Evolutionary conservation across 768 basidiomycete genomes (phyloP).

Genomic region (Goffeauzyma gilvescens): DNA sequence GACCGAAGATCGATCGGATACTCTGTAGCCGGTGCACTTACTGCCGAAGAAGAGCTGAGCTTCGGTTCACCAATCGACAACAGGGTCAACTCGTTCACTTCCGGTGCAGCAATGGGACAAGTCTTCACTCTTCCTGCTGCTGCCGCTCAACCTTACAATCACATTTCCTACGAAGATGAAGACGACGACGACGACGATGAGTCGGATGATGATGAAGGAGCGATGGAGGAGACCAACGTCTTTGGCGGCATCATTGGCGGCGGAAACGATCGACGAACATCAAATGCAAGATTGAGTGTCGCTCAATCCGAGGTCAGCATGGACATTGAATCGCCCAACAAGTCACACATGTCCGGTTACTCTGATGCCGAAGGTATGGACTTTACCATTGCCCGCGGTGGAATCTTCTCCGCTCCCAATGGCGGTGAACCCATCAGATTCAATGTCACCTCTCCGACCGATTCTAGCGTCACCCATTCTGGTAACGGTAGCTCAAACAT

Average conservation of each 20-base stretch:
- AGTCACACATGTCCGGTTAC: no score
- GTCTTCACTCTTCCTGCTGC: background rate
- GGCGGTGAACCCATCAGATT: no score
- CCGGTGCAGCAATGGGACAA: constrained; percentile 1
- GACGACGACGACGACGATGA: constrained; percentile 1
- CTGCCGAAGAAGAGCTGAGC: background rate
- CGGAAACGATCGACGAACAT: no score
- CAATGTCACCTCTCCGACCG: constrained; percentile 1
- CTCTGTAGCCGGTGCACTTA: constrained; percentile 3
- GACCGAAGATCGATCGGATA: constrained; percentile 26
- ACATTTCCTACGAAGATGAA: background rate
- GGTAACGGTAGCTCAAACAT: no score
- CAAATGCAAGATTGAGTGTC: background rate
- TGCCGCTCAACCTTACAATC: no score
- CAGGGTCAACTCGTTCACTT: constrained; percentile 1
- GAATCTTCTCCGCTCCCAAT: constrained; percentile 16
- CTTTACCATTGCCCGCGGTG: constrained; percentile 24
- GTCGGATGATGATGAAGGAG: constrained; percentile 22
- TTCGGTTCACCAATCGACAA: background rate
- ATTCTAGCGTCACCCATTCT: no score
- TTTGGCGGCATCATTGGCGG: constrained; percentile 22
- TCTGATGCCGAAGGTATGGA: constrained; percentile 25
- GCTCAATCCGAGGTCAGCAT: background rate
- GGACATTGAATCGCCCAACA: constrained; percentile 5
- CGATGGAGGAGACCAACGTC: constrained; percentile 28